These are phyloP conservation scores for Myxozyma melibiosi DNA, from an alignment of 805 yeast species.

Conservation along the genomic window DNA sequence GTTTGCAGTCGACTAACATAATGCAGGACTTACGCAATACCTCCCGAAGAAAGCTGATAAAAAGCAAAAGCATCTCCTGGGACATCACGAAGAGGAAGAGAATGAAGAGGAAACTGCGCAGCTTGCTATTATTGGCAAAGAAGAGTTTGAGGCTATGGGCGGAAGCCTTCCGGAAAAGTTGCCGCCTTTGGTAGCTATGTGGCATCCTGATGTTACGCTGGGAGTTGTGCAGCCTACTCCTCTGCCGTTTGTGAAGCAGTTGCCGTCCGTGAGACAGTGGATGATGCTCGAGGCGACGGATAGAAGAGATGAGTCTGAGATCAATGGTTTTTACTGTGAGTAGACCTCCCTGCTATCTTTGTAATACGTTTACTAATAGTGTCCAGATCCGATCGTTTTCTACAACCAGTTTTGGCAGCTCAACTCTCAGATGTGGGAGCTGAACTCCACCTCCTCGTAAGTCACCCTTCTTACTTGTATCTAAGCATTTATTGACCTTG, in stretches of 20 bases:
- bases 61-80: conserved; percentile 41
- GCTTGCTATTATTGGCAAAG: background rate
- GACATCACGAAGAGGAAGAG: conserved; percentile 31
- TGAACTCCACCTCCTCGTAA: conserved; percentile 38
- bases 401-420: conserved; percentile 49
- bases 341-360: background rate
- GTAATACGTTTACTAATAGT: background rate
- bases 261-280: conserved; percentile 37
- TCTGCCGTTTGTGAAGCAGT: conserved; percentile 34
- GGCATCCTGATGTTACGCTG: conserved; percentile 46
- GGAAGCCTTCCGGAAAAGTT: background rate
- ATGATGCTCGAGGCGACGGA: conserved; percentile 39
- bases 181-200: conserved; percentile 39
- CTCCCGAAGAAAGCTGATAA: conserved; percentile 39
- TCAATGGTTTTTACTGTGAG: conserved; percentile 41
- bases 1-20: conserved; percentile 26
- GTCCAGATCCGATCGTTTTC: conserved; percentile 42
- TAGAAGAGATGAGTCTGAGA: conserved; percentile 39
- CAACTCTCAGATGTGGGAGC: conserved; percentile 42
- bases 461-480: background rate
- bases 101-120: conserved; percentile 21
- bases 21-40: conserved; percentile 39
- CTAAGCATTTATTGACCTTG: too few relatives aligned
- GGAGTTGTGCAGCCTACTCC: conserved; percentile 36
- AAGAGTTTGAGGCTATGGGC: background rate